phyloP scores from a whole-genome alignment of 768 basidiomycete genomes.

The Rhodotorula taiwanensis region DNA sequence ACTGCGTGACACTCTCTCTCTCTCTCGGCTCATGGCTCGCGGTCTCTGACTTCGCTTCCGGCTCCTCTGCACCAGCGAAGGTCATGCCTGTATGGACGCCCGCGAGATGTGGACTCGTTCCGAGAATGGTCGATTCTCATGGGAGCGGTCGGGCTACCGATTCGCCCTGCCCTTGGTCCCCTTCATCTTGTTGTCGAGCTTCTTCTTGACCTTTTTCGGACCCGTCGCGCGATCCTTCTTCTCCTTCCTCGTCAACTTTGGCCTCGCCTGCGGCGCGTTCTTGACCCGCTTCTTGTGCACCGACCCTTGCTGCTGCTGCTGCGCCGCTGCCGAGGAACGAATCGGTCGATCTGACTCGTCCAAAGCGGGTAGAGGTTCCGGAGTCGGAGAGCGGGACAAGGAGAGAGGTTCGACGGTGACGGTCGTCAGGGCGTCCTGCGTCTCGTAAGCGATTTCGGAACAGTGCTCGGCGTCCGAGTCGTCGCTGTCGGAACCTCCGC shows the following conservation, averaged over 20 bases:
- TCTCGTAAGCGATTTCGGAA: slow-evolving; percentile 4
- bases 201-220: slow-evolving; percentile 29
- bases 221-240: slow-evolving; percentile 31
- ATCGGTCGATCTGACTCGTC: not conserved
- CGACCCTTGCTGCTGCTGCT: not conserved
- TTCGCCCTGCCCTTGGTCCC: slow-evolving; percentile 24
- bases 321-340: not conserved
- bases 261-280: slow-evolving; percentile 18
- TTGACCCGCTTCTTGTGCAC: slow-evolving; percentile 29
- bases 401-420: slow-evolving; percentile 29
- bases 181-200: slow-evolving; percentile 19
- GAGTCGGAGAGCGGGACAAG: slow-evolving; percentile 29
- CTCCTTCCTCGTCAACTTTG: slow-evolving; percentile 29
- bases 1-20: too few relatives aligned
- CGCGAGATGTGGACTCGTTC: too few relatives aligned
- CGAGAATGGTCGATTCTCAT: not conserved
- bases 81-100: too few relatives aligned
- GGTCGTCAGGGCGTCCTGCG: slow-evolving; percentile 25
- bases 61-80: too few relatives aligned
- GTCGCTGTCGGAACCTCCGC: not conserved
- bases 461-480: not conserved
- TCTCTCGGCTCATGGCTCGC: too few relatives aligned
- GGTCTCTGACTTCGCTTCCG: too few relatives aligned
- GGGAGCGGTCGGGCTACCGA: not conserved
- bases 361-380: slow-evolving; percentile 8